Conservation (phyloP, 1,284 basidiomycete genomes). For the Cutaneotrichosporon arboriforme region DNA sequence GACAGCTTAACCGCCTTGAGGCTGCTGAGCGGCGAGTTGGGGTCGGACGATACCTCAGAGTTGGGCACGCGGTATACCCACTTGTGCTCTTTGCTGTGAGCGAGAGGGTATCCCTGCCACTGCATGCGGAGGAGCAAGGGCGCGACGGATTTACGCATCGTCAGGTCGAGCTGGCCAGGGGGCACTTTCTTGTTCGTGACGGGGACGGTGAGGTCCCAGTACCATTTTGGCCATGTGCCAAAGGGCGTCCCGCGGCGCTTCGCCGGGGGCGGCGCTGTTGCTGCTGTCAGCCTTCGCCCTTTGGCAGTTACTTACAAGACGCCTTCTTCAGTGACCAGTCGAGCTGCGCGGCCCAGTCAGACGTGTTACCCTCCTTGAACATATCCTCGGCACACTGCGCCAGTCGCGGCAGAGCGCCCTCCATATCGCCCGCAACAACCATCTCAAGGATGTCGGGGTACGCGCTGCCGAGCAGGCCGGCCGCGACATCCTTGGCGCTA, state of each 20-base stretch:
- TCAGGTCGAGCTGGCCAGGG: conserved; percentile 65
- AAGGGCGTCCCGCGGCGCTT: neutral
- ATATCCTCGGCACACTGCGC: conserved; percentile 19
- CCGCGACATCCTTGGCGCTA: conserved; percentile 18
- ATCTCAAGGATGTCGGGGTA: conserved; percentile 20
- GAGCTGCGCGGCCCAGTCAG: conserved; percentile 13
- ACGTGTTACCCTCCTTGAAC: neutral
- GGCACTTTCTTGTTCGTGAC: conserved; percentile 27
- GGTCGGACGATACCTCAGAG: conserved; percentile 54
- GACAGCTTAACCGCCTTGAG: conserved; percentile 20
- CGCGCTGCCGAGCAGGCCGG: conserved; percentile 25
- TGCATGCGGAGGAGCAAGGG: conserved; percentile 80
- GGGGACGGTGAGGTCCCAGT: conserved; percentile 70
- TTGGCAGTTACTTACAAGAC: neutral
- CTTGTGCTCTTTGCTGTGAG: conserved; percentile 79
- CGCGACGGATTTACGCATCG: conserved; percentile 74
- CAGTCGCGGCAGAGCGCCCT: conserved; percentile 12
- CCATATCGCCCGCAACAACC: conserved; percentile 5
- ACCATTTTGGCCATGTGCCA: conserved; percentile 79
- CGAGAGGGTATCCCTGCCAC: conserved; percentile 82
- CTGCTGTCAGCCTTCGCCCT: neutral
- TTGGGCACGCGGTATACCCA: conserved; percentile 79
- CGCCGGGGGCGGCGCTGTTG: neutral
- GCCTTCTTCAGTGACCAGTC: conserved; percentile 6
- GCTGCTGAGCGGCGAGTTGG: conserved; percentile 52